phyloP scores from a whole-genome alignment of 2,329 filamentous ascomycete genomes.

The Teratosphaeria destructans region DNA sequence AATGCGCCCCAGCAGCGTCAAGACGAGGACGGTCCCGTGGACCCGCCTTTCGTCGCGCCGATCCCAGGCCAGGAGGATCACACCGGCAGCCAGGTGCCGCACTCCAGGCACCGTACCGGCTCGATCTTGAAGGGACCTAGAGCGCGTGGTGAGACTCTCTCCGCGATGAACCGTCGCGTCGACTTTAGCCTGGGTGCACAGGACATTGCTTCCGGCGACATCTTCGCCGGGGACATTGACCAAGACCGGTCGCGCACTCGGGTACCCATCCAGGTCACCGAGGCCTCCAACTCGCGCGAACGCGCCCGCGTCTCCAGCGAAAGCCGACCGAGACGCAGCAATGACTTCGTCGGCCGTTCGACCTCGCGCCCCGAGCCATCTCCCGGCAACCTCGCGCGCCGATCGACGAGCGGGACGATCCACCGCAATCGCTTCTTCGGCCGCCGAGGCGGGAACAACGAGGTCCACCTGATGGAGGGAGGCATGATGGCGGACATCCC shows the following conservation, averaged over 20 bases:
- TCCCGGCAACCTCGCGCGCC: constrained; percentile 18
- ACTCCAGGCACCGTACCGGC: constrained; percentile 27
- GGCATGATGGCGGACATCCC: constrained; percentile 28
- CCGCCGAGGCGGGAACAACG: constrained; percentile 26
- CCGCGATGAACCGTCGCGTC: constrained; percentile 50
- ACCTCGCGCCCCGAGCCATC: not conserved
- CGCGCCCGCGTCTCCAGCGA: constrained; percentile 7
- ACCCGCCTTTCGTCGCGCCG: constrained; percentile 34
- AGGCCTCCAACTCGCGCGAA: constrained; percentile 26
- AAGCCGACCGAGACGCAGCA: not conserved
- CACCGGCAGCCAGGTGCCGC: constrained; percentile 9
- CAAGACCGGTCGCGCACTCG: constrained; percentile 42
- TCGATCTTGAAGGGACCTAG: constrained; percentile 44
- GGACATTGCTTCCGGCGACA: constrained; percentile 46
- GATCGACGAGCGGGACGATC: constrained; percentile 27
- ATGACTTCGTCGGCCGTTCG: not conserved
- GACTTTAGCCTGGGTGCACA: constrained; percentile 57
- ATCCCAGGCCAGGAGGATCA: constrained; percentile 9
- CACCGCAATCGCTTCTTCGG: constrained; percentile 55
- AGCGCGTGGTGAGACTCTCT: constrained; percentile 46
- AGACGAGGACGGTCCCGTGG: constrained; percentile 21
- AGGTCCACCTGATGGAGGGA: constrained; percentile 23
- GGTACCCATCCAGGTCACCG: constrained; percentile 30
- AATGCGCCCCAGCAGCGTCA: constrained; percentile 8
- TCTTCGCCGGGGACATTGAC: constrained; percentile 52